Evolutionary conservation across 73 alveolate genomes (phyloP), one percentile per base, ranked within the genome.

Genomic region (Breviolum minutum): DNA sequence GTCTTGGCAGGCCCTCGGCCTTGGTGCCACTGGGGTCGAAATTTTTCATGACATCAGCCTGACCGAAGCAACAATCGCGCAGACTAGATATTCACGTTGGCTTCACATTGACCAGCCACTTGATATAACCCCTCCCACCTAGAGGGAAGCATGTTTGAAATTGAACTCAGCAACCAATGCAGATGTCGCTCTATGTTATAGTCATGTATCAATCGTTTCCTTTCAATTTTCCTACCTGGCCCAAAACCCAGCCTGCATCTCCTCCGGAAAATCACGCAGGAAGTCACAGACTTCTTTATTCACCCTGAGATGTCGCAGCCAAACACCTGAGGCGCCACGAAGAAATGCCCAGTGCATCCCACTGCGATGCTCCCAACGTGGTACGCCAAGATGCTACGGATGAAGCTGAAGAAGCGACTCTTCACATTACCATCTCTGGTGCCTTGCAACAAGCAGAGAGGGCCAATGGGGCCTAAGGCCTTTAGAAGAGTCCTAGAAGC

Each of bases 1-100:
- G n/a, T n/a, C n/a, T n/a, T n/a, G n/a, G n/a, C n/a, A n/a, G n/a
- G n/a, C 95, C 12, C 63, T 40, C 7, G 64, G n/a, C 95, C 95
- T 87, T 87, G 20, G 83, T 87, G 11, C 95, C 95, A 9, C 68
- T 48, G 32, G 95, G 82, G 32, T 87, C 95, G 66, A 87, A 87
- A 40, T 87, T 73, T 64, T 87, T 87, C 19, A 87, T 64, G 81
- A 87, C 62, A 48, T 66, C 95, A 6, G 32, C 95, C 95, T 87
- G 89, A 22, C 32, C 27, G 5, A 40, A n/a, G 87, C 32, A 79
- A 79, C 87, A 26, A 7, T 8, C 26, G 61, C 13, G 30, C 40
- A 40, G 54, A 40, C 54, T 40, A 40, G 54, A 40, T 40, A 40
- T 76, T 76, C 30, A 30, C 22, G 24, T 60, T 7, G 87, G n/a